A percentile compares a stretch with the other conserved stretches of the same genome.
phyloP scores from a whole-genome alignment of 495 filamentous ascomycete genomes.

The Penicillium alfredii region DNA sequence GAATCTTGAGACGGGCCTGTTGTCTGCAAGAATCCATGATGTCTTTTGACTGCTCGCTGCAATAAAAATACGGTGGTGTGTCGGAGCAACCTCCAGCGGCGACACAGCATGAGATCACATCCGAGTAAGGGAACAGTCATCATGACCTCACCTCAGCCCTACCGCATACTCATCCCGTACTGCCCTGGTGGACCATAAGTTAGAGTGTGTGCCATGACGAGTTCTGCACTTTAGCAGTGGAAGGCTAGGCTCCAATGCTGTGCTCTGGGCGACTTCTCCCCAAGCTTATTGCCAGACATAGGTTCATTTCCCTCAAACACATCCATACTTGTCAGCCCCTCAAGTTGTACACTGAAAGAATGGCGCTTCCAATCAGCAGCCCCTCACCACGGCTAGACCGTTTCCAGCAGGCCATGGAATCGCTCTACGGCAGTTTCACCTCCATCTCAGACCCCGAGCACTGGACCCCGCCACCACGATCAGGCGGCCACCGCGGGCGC shows the following conservation, averaged over 20 bases:
- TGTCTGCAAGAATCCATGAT: too few species aligned
- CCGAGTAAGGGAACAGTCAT: conserved; percentile 22
- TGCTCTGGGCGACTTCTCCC: neutral
- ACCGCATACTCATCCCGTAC: too few species aligned
- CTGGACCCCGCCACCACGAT: conserved; percentile 43
- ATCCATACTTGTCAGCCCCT: neutral
- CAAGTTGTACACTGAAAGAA: conserved; percentile 8
- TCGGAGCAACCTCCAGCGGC: neutral
- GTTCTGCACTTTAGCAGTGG: too few species aligned
- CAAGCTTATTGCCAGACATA: too few species aligned
- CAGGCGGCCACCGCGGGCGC: conserved; percentile 58
- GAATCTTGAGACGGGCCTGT: too few species aligned
- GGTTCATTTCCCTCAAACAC: too few species aligned
- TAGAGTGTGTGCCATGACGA: too few species aligned
- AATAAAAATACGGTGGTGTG: conserved; percentile 1
- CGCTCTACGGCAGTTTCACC: conserved; percentile 35
- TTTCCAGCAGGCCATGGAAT: conserved; percentile 36
- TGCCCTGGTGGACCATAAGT: too few species aligned
- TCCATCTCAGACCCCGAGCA: conserved; percentile 23
- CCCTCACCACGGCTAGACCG: conserved; percentile 27
- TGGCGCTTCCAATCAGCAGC: conserved; percentile 20
- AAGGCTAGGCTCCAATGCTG: too few species aligned
- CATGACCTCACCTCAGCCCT: conserved; percentile 26
- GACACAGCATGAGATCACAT: conserved; percentile 22
- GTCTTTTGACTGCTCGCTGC: too few species aligned